Evolutionary conservation across 257 asterid genomes (phyloP).

Genomic region (Coffea canephora): DNA sequence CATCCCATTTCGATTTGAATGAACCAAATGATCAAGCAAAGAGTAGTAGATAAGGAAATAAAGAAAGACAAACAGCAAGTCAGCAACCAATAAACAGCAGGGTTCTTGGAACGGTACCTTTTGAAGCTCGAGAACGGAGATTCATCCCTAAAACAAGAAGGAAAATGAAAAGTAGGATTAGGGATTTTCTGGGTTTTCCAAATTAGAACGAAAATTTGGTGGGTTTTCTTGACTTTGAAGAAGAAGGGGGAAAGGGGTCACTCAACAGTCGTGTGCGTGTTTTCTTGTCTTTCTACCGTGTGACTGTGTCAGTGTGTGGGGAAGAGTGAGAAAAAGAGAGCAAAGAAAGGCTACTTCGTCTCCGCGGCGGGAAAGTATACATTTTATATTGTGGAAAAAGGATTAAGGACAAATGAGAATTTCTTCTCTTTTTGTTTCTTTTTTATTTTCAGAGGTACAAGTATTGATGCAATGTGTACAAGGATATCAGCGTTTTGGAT

Average conservation of each 20-base stretch:
- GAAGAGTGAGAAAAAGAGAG: background rate
- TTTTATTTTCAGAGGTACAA: no score
- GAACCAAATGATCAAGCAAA: background rate
- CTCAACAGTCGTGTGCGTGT: conserved; percentile 3
- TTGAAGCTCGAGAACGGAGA: conserved; percentile 18
- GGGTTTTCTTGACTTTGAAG: background rate
- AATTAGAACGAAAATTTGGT: background rate
- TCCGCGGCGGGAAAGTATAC: conserved; percentile 14
- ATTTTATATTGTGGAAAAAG: background rate
- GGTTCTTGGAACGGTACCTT: background rate
- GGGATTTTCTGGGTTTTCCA: background rate
- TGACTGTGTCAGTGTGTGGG: background rate
- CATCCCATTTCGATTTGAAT: background rate
- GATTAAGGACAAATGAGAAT: no score
- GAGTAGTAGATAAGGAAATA: no score
- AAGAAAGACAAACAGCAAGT: no score
- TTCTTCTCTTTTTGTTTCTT: background rate
- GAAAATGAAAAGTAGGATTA: background rate
- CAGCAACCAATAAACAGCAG: background rate
- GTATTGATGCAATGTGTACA: no score
- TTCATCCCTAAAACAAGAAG: background rate
- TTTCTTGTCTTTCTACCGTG: background rate
- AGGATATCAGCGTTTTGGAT: no score
- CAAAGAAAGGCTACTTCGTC: background rate
- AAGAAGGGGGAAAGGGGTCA: background rate